phyloP scores from a whole-genome alignment of 2,329 filamentous ascomycete species.

The Ophiosphaerella korrae region DNA sequence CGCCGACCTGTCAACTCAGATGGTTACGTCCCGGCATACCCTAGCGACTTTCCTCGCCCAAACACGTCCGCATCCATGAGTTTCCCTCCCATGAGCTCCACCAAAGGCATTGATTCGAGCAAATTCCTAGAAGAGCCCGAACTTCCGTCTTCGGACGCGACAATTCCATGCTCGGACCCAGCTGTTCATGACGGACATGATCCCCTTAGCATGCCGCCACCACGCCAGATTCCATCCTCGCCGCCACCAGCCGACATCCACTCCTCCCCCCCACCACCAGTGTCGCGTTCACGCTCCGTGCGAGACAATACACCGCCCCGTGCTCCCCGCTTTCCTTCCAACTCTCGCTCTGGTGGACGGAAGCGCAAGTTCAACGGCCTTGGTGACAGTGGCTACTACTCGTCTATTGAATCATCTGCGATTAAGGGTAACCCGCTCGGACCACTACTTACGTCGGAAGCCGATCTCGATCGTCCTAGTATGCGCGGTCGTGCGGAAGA shows the following conservation, averaged over 20 bases:
- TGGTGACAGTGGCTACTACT: slow-evolving; percentile 96
- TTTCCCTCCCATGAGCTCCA: slow-evolving; percentile 44
- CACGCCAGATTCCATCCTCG: slow-evolving; percentile 66
- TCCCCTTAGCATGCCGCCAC: slow-evolving; percentile 50
- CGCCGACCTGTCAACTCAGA: slow-evolving; percentile 58
- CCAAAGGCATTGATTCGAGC: slow-evolving; percentile 55
- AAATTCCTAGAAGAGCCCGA: slow-evolving; percentile 58
- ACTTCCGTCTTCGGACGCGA: slow-evolving; percentile 56
- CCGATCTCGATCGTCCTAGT: slow-evolving; percentile 74
- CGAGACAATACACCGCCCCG: slow-evolving; percentile 79
- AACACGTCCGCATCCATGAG: slow-evolving; percentile 46
- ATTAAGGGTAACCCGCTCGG: slow-evolving; percentile 71
- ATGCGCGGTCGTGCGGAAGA: slow-evolving; percentile 93
- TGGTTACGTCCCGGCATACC: slow-evolving; percentile 38
- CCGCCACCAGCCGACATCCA: slow-evolving; percentile 74
- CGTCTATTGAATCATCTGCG: slow-evolving; percentile 89
- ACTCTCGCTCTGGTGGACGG: slow-evolving; percentile 69
- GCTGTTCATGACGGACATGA: slow-evolving; percentile 55
- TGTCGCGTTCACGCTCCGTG: slow-evolving; percentile 61
- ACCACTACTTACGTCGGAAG: slow-evolving; percentile 74
- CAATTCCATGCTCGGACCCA: slow-evolving; percentile 58
- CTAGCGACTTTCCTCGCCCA: slow-evolving; percentile 43
- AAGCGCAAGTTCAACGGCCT: slow-evolving; percentile 80
- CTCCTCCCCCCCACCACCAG: slow-evolving; percentile 91
- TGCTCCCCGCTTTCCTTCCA: slow-evolving; percentile 63